phyloP scores from a whole-genome alignment of 495 filamentous ascomycete genomes.

The Pyrenula aspistea region DNA sequence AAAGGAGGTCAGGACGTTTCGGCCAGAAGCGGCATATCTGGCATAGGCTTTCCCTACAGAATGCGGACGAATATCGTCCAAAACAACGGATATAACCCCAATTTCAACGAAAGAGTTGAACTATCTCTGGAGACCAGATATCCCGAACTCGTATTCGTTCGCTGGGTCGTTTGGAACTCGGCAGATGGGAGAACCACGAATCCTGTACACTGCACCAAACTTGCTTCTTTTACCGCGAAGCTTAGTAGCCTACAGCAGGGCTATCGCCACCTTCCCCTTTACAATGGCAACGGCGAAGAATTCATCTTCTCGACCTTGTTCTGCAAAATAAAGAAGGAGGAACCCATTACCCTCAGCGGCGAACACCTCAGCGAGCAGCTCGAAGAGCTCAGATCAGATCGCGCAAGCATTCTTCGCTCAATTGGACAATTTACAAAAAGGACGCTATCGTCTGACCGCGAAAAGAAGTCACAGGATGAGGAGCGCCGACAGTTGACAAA shows the following conservation, averaged over 20 bases:
- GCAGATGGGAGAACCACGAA: conserved; percentile 51
- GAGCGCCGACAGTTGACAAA: not conserved
- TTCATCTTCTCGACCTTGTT: conserved; percentile 93
- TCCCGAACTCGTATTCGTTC: conserved; percentile 85
- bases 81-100: conserved; percentile 86
- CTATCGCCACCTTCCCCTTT: conserved; percentile 94
- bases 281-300: conserved; percentile 75
- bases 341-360: conserved; percentile 22
- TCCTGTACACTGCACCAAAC: conserved; percentile 47
- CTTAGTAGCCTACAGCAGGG: conserved; percentile 80
- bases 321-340: conserved; percentile 65
- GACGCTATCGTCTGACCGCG: conserved; percentile 32
- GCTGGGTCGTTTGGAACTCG: conserved; percentile 82
- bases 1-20: conserved; percentile 63
- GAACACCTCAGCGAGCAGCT: conserved; percentile 18
- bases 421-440: conserved; percentile 37
- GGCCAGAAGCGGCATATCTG: conserved; percentile 54
- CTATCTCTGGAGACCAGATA: conserved; percentile 79
- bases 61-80: conserved; percentile 64
- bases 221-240: conserved; percentile 88
- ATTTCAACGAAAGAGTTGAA: conserved; percentile 63
- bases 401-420: conserved; percentile 34
- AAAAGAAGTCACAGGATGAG: conserved; percentile 7
- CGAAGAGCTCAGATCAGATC: conserved; percentile 37
- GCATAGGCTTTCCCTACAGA: conserved; percentile 64